Percentiles rank a stretch among this genome's conserved stretches.
These are phyloP conservation scores for Rhodotorula kratochvilovae DNA, from an alignment of 768 basidiomycete genomes.

Conservation along the genomic window DNA sequence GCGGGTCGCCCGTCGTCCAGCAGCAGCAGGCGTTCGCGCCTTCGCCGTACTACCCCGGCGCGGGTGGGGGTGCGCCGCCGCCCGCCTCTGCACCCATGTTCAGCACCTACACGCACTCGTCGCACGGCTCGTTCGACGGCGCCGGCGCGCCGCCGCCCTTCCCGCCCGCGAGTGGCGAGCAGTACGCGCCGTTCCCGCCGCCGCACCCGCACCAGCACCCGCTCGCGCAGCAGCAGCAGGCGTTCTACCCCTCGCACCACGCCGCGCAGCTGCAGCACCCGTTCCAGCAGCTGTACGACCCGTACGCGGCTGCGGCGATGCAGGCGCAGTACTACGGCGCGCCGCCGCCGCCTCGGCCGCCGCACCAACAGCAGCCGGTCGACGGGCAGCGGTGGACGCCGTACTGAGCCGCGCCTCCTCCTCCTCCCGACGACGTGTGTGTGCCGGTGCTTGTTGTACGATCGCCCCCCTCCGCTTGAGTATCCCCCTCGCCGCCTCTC, in stretches of 20 bases:
- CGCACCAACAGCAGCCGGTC: no score
- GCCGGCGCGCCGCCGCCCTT: neutral
- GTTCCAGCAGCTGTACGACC: conserved; percentile 3
- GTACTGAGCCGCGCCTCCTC: no score
- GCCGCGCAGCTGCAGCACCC: neutral
- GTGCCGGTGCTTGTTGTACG: no score
- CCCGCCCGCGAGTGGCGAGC: neutral
- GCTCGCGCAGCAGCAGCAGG: neutral
- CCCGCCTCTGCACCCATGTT: neutral
- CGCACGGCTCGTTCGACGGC: conserved; percentile 2
- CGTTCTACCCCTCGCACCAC: neutral
- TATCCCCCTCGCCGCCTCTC: no score
- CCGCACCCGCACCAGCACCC: neutral
- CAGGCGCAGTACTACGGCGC: neutral
- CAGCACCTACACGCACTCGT: neutral
- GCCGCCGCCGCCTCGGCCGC: neutral
- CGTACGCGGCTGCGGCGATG: neutral
- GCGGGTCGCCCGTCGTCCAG: neutral
- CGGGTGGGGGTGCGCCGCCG: neutral
- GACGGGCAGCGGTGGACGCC: no score
- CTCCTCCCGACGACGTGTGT: no score
- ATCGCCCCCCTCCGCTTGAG: no score
- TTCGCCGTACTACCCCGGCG: neutral
- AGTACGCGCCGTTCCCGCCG: neutral
- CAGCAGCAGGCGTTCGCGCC: neutral